phyloP scores from a whole-genome alignment of 139 green algal genomes.

The Astrephomene gubernaculifera region DNA sequence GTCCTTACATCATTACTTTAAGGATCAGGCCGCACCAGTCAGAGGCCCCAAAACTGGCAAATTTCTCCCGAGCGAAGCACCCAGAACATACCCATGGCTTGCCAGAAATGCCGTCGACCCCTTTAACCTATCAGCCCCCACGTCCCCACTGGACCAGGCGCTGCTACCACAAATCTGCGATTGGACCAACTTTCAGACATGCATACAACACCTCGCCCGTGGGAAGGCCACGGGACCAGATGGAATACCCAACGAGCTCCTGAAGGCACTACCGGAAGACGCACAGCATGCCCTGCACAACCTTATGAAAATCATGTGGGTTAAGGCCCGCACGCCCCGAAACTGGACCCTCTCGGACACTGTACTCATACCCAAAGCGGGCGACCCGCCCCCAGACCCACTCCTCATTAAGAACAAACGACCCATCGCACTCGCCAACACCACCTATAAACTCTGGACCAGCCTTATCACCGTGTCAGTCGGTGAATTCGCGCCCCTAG shows the following conservation, averaged over 20 bases:
- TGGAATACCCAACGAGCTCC: constrained; percentile 49
- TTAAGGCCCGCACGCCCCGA: constrained; percentile 42
- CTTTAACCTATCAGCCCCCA: neutral
- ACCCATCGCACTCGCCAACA: constrained; percentile 46
- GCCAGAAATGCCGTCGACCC: neutral
- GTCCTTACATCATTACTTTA: neutral
- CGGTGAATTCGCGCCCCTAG: constrained; percentile 14
- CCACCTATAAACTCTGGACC: constrained; percentile 62
- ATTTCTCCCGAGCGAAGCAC: neutral
- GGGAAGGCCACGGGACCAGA: constrained; percentile 52
- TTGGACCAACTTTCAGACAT: neutral
- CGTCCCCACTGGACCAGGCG: neutral
- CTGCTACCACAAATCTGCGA: neutral
- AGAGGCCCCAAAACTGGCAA: neutral
- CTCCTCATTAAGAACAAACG: constrained; percentile 45
- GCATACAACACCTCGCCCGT: constrained; percentile 2
- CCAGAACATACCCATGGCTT: neutral
- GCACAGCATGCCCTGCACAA: constrained; percentile 12
- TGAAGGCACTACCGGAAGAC: constrained; percentile 33
- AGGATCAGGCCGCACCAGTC: neutral
- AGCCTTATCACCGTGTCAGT: constrained; percentile 38
- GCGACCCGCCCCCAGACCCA: constrained; percentile 22
- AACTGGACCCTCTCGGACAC: constrained; percentile 52
- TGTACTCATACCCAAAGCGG: constrained; percentile 52
- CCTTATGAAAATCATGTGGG: constrained; percentile 41